A percentile compares a stretch with the other conserved stretches of the same genome.
Evolutionary conservation across 495 filamentous ascomycete species (phyloP).

Genomic region (Aspergillus carlsbadensis): DNA sequence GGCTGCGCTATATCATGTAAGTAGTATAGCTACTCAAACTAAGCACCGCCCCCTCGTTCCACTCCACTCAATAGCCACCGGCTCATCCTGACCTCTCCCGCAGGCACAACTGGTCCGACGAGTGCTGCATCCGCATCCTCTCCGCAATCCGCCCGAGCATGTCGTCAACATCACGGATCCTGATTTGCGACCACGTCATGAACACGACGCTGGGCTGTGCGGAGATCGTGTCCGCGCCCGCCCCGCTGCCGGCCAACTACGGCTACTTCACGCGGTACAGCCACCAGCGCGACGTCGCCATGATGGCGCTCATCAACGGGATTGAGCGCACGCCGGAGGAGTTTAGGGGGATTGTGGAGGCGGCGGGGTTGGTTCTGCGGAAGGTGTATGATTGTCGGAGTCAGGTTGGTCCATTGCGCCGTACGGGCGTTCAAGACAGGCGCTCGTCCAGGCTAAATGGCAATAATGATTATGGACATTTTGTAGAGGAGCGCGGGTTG

Average conservation of each 20-base stretch:
- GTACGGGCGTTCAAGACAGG: too few relatives aligned
- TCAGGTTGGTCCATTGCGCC: too few relatives aligned
- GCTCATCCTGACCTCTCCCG: background rate
- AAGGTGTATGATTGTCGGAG: too few relatives aligned
- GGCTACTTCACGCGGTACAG: constrained; percentile 29
- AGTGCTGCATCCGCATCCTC: constrained; percentile 39
- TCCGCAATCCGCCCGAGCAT: constrained; percentile 25
- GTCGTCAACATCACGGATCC: constrained; percentile 28
- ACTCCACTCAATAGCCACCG: too few relatives aligned
- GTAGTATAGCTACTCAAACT: too few relatives aligned
- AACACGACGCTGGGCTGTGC: constrained; percentile 32
- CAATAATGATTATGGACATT: too few relatives aligned
- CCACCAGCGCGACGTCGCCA: constrained; percentile 34
- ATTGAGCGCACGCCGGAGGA: constrained; percentile 37
- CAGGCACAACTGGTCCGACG: constrained; percentile 39
- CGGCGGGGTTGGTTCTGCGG: too few relatives aligned
- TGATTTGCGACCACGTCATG: constrained; percentile 43
- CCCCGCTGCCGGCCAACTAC: constrained; percentile 33
- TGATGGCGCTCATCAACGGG: constrained; percentile 39
- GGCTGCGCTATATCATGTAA: constrained; percentile 37
- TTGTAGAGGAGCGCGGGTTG: too few relatives aligned
- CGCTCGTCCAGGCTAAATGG: too few relatives aligned
- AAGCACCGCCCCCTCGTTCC: too few relatives aligned
- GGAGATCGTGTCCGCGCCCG: constrained; percentile 27
- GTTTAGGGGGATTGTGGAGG: too few relatives aligned